Base-by-base conservation (phyloP, 140 eudicot genomes). In the Bidens hawaiensis region DNA sequence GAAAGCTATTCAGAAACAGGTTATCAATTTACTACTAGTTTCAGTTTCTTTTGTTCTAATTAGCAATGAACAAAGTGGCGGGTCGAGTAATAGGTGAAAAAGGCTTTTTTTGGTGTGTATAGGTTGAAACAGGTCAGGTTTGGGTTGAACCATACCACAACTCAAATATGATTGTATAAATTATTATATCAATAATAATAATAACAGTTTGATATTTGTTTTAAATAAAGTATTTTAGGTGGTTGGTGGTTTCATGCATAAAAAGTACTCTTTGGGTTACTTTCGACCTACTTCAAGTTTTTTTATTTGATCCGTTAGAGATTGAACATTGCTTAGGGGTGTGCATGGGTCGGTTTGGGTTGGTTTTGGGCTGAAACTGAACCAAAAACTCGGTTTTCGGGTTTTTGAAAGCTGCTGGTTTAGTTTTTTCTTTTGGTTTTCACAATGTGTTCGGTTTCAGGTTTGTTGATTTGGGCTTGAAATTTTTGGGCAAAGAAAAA, bases 1-100 rank as follows among this genome's bases (percentile, higher is more conserved):
- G 94, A 85, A 81, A 83, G 90, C 94, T 51, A 67, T 88, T 60
- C 97, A 94, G 79, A 89, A 79, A 57, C 97, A 94, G 99, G 99
- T 93, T 56, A n/a, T n/a, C n/a, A n/a, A n/a, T n/a, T 25, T 67
- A 12, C 28, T 74, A 53, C 48, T 21, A 15, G n/a, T 53, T 21
- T 68, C 56, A 11, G 5, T 27, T n/a, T 38, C 21, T 43, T 21
- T 3, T 50, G 1, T 16, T 17, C 6, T 42, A 6, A 62, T 38
- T 59, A 55, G 54, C 45, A 24, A 36, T 49, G 45, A 19, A 9
- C 12, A 58, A 40, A 14, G n/a, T 24, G 65, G 65, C 1, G 23
- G 19, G 65, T 25, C 67, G 17, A 15, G 19, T 45, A 45, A 45
- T 14, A 16, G 50, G 22, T 45, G 50, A 16, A n/a, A 45, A 4